Evolutionary conservation across 352 stramenopile species (phyloP).

Genomic region (Phytophthora idaei): DNA sequence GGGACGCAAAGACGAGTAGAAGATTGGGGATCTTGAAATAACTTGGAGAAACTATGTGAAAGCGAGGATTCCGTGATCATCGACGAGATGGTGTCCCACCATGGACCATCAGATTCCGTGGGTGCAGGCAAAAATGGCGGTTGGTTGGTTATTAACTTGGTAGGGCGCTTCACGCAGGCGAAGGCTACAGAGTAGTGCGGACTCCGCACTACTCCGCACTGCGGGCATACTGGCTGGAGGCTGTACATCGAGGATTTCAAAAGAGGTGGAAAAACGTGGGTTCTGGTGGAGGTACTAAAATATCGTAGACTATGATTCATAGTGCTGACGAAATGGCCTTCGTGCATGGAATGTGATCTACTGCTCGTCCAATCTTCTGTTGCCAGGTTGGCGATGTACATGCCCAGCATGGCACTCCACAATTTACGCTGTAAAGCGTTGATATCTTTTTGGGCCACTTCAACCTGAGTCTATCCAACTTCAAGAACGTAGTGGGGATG

Average conservation of each 20-base stretch:
- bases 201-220: too few relatives aligned
- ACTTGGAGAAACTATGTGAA: slow-evolving; percentile 13
- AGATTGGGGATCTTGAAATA: slow-evolving; percentile 12
- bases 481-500: slow-evolving; percentile 19
- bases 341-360: too few relatives aligned
- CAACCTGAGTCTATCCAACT: slow-evolving; percentile 28
- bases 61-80: slow-evolving; percentile 8
- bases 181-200: neutral
- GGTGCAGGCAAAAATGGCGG: slow-evolving; percentile 6
- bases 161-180: neutral
- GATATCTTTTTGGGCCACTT: slow-evolving; percentile 19
- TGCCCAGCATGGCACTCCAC: neutral
- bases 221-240: too few relatives aligned
- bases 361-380: too few relatives aligned
- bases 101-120: slow-evolving; percentile 27
- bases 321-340: too few relatives aligned
- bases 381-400: neutral
- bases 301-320: too few relatives aligned
- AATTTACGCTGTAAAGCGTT: neutral
- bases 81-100: slow-evolving; percentile 4
- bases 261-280: too few relatives aligned
- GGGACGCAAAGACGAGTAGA: slow-evolving; percentile 21
- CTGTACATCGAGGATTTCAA: too few relatives aligned
- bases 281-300: too few relatives aligned
- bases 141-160: neutral